Evolutionary conservation across 148 eudicot species (phyloP).

Genomic region (Limonium bicolor): DNA sequence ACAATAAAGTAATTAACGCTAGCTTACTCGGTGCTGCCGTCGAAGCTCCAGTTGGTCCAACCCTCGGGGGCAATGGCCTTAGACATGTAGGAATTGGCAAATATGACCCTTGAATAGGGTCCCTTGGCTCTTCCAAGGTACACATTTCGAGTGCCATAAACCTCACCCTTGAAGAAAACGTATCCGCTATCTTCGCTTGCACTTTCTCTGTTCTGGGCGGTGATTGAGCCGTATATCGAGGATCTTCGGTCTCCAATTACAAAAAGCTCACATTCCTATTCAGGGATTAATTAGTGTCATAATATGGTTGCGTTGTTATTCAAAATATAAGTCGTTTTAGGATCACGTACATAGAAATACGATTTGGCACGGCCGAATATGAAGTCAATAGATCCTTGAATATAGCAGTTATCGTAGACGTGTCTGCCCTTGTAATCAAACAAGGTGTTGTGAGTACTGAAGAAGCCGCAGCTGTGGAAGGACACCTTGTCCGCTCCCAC

Average conservation of each 20-base stretch:
- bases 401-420: constrained; percentile 63
- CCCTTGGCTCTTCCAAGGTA: constrained; percentile 67
- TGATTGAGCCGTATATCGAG: constrained; percentile 59
- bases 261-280: constrained; percentile 67
- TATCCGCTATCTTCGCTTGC: constrained; percentile 44
- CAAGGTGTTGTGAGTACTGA: constrained; percentile 67
- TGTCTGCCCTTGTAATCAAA: constrained; percentile 74
- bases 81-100: constrained; percentile 63
- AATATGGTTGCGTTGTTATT: no score
- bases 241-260: constrained; percentile 42
- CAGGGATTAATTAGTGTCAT: no score
- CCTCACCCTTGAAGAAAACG: constrained; percentile 38
- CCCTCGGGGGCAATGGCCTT: constrained; percentile 43
- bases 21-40: constrained; percentile 52
- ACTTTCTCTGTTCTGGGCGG: constrained; percentile 48
- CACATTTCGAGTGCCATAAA: constrained; percentile 47
- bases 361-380: constrained; percentile 69
- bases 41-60: constrained; percentile 66
- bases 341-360: constrained; percentile 29
- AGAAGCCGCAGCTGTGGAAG: constrained; percentile 71
- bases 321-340: neutral
- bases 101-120: constrained; percentile 54
- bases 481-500: constrained; percentile 68
- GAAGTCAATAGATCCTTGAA: constrained; percentile 83
- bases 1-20: neutral